Conservation (phyloP, 306 rosid genomes). For the Castanospermum australe region DNA sequence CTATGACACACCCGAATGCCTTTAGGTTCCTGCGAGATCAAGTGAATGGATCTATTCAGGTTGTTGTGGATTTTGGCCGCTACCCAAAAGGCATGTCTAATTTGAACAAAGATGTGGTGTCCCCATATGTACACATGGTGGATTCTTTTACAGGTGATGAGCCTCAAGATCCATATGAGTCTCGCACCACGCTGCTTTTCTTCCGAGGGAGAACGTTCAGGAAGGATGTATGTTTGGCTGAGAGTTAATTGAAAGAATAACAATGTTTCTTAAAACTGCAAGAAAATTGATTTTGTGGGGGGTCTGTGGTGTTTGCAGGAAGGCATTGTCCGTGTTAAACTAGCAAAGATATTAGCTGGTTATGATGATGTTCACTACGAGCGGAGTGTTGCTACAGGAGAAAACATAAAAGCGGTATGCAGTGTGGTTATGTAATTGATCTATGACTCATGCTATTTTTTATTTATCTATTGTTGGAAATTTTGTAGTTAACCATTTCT, state of each 20-base stretch:
- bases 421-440: conserved; percentile 18
- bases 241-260: conserved; percentile 16
- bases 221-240: conserved; percentile 73
- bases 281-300: conserved; percentile 22
- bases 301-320: conserved; percentile 58
- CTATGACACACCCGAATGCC: conserved; percentile 97
- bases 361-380: conserved; percentile 83
- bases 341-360: conserved; percentile 71
- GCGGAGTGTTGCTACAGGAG: conserved; percentile 79
- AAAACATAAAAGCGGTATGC: conserved; percentile 82
- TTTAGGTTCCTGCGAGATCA: conserved; percentile 83
- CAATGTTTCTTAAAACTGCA: conserved; percentile 12
- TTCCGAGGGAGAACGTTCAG: conserved; percentile 82
- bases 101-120: conserved; percentile 85
- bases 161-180: conserved; percentile 68
- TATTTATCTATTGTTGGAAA: background rate
- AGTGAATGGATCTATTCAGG: conserved; percentile 77
- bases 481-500: conserved; percentile 12
- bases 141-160: conserved; percentile 74
- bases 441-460: background rate
- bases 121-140: conserved; percentile 93
- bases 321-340: conserved; percentile 86
- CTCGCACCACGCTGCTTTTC: conserved; percentile 80
- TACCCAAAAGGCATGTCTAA: conserved; percentile 74
- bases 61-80: conserved; percentile 97